Base-by-base conservation (phyloP, 768 basidiomycete genomes). In the Cystofilobasidium capitatum region DNA sequence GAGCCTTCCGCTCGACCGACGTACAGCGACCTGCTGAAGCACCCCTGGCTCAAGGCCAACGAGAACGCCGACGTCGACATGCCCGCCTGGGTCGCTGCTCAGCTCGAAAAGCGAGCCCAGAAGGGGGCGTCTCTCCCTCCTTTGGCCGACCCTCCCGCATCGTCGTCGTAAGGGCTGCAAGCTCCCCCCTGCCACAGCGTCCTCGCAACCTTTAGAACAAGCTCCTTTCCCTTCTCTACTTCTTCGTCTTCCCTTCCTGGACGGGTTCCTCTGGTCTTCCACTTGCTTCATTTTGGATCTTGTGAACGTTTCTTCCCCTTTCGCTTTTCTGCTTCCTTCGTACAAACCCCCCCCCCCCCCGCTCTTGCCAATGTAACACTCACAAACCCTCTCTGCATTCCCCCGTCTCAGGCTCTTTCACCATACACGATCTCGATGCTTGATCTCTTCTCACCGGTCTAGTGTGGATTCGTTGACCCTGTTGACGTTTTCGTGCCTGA, bases 1-100 rank as follows among this genome's bases (percentile, higher is more conserved):
- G 82, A 86, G 61, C 88, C 94, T 0, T 82, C 84, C 49, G 81
- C 80, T 58, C 80, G 94, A 60, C 89, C 91, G 12, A 89, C 85
- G 0, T 99, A 97, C 76, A 82, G 83, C 35, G 84, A 93, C 71
- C 78, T 99, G 42, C 79, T 96, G 69, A 82, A 84, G 63, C 90
- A 93, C 76, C 86, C 88, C 0, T 94, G 89, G 82, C 81, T 94
- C 58, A 78, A 79, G 22, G 80, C 81, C 35, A 87, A 90, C 68
- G 75, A 73, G 10, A 77, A 78, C 20, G 80, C 84, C 7, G 78
- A 85, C 9, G 88, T 92, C 22, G 88, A 94, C 74, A 91, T 96
- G 90, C 81, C 80, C 37, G 83, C 79, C 14, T 97, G 92, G 92
- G 88, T 92, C 14, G 79, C 79, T 17, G 63, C 70, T 3, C 77